Base-by-base conservation (phyloP, 2,329 filamentous ascomycete species). In the Xylariaceae sp. region DNA sequence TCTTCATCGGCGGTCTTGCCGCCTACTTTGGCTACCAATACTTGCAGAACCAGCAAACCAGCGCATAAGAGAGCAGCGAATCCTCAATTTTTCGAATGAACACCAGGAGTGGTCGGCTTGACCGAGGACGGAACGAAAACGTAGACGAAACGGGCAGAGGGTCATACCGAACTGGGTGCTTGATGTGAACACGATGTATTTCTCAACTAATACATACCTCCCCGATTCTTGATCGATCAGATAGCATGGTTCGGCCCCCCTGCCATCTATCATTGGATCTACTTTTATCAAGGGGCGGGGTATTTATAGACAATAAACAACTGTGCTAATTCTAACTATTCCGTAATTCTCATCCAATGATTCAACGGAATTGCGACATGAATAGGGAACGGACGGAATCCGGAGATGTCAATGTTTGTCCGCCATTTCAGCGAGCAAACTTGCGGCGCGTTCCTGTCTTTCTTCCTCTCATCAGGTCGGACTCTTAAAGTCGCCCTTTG, bases 11-110 rank as follows among this genome's bases (percentile, higher is more conserved):
- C 65, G 91, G 86, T 63, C 78, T 84, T 47, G 72, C 84, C 59
- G 90, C 89, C 60, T 97, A 89, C 76, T 81, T 81, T 65, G 88
- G 81, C 66, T 96, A 92, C 80, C 86, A 91, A 74, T 95, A 94
- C 78, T 72, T 95, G 65, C 85, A 92, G 77, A 75, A 79, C 71
- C 73, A 79, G 65, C 68, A 76, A 61, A 59, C 50, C 57, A 57
- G 66, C 55, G 58, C 64, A 53, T 67, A 65, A 57, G 51, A 4
- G 26, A 41, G 44, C 40, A 42, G 19, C 32, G 29, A 51, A 37
- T 44, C n/a, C n/a, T n/a, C 29, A 29, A 45, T 8, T 55, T 45
- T 51, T 12, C 45, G 26, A 27, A 55, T 48, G 51, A n/a, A 51
- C 26, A 30, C 48, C 29, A 37, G n/a, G 47, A 29, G 47, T 42